Evolutionary conservation across 2,329 filamentous ascomycete genomes (phyloP).

Genomic region (Graphilbum sp.): DNA sequence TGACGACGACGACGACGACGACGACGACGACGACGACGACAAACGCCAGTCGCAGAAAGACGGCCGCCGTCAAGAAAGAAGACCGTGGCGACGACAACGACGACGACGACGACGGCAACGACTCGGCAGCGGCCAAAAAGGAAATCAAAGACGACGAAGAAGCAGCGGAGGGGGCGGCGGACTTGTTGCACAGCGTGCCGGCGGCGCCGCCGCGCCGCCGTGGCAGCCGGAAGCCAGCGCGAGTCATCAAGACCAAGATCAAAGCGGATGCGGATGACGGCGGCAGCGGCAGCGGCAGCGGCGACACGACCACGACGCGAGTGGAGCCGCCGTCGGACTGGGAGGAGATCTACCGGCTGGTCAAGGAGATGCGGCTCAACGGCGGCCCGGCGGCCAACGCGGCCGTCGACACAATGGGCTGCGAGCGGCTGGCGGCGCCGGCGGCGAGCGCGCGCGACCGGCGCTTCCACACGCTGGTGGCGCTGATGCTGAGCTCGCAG

Average conservation of each 20-base stretch:
- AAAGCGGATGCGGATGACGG: neutral
- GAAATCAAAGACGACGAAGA: neutral
- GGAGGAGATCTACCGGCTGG: constrained; percentile 63
- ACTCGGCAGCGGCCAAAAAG: neutral
- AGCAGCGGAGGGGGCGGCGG: neutral
- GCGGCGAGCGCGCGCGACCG: constrained; percentile 35
- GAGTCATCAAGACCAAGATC: constrained; percentile 3
- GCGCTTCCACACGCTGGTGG: constrained; percentile 72
- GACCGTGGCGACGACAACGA: neutral
- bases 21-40: neutral
- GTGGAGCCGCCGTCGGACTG: constrained; percentile 58
- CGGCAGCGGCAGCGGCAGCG: neutral
- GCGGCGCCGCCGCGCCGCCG: neutral
- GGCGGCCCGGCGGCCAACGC: constrained; percentile 49
- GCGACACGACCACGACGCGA: constrained; percentile 1
- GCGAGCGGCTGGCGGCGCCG: constrained; percentile 53
- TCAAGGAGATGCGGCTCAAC: constrained; percentile 56
- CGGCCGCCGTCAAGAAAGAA: neutral
- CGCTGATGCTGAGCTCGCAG: constrained; percentile 82
- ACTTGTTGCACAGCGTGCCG: constrained; percentile 23
- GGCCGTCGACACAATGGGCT: constrained; percentile 95
- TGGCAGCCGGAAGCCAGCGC: constrained; percentile 10
- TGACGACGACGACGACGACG: constrained; percentile 11
- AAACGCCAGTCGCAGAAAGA: neutral
- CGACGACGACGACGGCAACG: too few species aligned